Conservation (phyloP, 2,329 filamentous ascomycete species). For the Diaporthe eres region DNA sequence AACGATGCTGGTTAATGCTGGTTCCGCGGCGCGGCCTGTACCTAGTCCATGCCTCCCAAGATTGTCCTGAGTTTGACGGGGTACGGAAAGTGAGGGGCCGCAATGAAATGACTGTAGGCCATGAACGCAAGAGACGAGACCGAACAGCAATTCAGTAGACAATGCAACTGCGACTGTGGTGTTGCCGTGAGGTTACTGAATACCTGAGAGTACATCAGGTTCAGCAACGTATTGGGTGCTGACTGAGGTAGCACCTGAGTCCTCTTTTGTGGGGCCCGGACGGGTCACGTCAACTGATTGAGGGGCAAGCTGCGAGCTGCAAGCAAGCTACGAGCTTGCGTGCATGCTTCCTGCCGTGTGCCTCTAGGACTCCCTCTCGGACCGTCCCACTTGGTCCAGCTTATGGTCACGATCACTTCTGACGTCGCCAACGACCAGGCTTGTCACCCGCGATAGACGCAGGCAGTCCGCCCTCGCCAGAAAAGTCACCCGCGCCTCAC, state of each 20-base stretch:
- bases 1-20: background rate
- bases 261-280: background rate
- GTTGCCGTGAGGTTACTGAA: constrained; percentile 3
- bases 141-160: background rate
- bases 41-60: background rate
- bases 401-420: background rate
- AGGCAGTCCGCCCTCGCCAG: background rate
- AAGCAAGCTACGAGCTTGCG: constrained; percentile 16
- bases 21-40: background rate
- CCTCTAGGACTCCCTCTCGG: background rate
- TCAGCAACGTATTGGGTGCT: accelerated
- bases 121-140: background rate
- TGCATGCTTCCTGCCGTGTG: constrained; percentile 24
- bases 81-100: background rate
- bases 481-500: background rate
- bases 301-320: constrained; percentile 19
- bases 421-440: background rate
- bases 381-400: constrained; percentile 4
- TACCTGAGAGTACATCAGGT: background rate
- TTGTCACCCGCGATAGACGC: background rate
- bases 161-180: constrained; percentile 5
- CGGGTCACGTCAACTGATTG: constrained; percentile 15
- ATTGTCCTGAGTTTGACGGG: background rate
- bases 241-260: background rate
- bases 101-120: background rate